Percentiles rank a stretch among this genome's conserved stretches.
phyloP scores from a whole-genome alignment of 2,329 filamentous ascomycete genomes.

The Meredithiella fracta region DNA sequence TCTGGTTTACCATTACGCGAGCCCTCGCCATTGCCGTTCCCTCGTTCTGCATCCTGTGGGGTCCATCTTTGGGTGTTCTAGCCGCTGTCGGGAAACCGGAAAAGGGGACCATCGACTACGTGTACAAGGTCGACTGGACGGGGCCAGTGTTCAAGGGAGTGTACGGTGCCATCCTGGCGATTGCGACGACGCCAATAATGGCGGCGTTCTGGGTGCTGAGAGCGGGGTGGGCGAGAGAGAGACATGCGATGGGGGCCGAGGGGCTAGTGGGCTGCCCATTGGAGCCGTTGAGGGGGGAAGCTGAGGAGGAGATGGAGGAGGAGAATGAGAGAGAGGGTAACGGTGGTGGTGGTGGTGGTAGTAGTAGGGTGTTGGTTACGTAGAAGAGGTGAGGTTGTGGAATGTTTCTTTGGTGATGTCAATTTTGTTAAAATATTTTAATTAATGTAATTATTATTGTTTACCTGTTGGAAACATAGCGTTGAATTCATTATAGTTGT shows the following conservation, averaged over 20 bases:
- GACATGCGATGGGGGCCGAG: neutral
- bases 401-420: too few relatives aligned
- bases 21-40: constrained; percentile 22
- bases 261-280: neutral
- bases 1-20: constrained; percentile 29
- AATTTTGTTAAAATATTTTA: neutral
- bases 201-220: constrained; percentile 34
- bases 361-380: too few relatives aligned
- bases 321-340: neutral
- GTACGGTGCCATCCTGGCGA: constrained; percentile 29
- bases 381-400: too few relatives aligned
- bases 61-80: constrained; percentile 27
- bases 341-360: neutral
- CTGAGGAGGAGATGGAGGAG: too few relatives aligned
- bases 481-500: neutral
- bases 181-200: constrained; percentile 32
- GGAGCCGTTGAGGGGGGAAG: neutral
- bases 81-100: constrained; percentile 22
- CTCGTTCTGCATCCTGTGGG: constrained; percentile 29
- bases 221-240: constrained; percentile 21
- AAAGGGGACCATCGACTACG: constrained; percentile 25
- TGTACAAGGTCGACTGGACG: constrained; percentile 27
- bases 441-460: neutral
- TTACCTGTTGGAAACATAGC: neutral
- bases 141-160: constrained; percentile 35